Evolutionary conservation across 2,329 filamentous ascomycete species (phyloP).

Genomic region (Fusarium pilosicola): DNA sequence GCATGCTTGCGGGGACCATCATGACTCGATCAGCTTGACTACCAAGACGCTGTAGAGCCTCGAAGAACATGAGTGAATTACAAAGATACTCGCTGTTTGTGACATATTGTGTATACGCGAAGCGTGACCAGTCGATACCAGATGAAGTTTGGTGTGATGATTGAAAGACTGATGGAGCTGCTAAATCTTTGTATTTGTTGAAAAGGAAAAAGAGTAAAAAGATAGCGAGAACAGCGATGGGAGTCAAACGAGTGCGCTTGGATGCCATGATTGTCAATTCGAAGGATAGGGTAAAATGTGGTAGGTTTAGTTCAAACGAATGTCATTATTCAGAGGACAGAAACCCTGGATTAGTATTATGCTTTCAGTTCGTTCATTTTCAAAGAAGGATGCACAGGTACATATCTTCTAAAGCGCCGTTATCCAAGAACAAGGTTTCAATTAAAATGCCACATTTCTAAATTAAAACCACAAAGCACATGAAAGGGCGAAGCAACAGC

Average conservation of each 20-base stretch:
- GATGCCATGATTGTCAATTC: not conserved
- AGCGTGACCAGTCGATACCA: conserved; percentile 38
- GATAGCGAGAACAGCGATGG: not conserved
- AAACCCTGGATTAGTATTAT: accelerated
- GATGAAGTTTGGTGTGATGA: accelerated
- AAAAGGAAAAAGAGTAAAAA: not conserved
- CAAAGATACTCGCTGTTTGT: conserved; percentile 59
- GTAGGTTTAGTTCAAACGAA: not conserved
- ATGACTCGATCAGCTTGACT: conserved; percentile 58
- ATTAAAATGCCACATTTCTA: not conserved
- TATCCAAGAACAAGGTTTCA: not conserved
- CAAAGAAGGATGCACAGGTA: not conserved
- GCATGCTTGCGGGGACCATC: conserved; percentile 56
- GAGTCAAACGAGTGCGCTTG: not conserved
- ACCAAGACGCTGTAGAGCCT: conserved; percentile 51
- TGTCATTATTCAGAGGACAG: not conserved
- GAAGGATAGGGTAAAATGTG: accelerated
- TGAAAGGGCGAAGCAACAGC: not conserved
- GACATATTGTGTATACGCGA: conserved; percentile 61
- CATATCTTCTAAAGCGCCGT: not conserved
- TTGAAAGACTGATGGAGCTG: not conserved
- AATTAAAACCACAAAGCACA: not conserved
- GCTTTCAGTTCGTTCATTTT: not conserved
- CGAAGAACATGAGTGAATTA: conserved; percentile 62
- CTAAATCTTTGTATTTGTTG: not conserved